These are phyloP conservation scores for Aspergillus sp. DNA, from an alignment of 2,329 filamentous ascomycete genomes.

Conservation along the genomic window DNA sequence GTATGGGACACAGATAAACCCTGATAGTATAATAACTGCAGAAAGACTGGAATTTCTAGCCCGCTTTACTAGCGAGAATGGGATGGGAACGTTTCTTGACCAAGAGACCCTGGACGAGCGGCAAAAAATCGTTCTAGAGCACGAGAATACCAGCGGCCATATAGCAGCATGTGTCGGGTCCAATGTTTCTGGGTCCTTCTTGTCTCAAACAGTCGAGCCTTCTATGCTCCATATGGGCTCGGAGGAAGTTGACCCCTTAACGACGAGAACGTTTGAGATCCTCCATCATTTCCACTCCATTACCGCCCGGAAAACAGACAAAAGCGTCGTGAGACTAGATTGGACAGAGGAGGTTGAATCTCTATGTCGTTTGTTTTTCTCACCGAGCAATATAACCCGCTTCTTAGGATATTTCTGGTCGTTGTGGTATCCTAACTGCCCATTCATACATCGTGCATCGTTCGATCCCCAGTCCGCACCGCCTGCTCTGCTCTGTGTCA, in stretches of 20 bases:
- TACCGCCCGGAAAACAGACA: constrained; percentile 9
- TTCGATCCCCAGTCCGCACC: constrained; percentile 20
- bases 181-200: background rate
- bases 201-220: constrained; percentile 6
- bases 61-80: constrained; percentile 23
- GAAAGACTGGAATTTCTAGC: constrained; percentile 23
- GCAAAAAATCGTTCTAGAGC: constrained; percentile 17
- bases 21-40: constrained; percentile 14
- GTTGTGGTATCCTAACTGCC: constrained; percentile 31
- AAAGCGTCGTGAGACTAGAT: constrained; percentile 14
- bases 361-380: constrained; percentile 21
- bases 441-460: constrained; percentile 28
- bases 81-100: constrained; percentile 23
- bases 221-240: constrained; percentile 1
- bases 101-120: constrained; percentile 16
- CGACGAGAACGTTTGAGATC: constrained; percentile 12
- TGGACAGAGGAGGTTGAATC: constrained; percentile 14
- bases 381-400: constrained; percentile 20
- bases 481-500: constrained; percentile 23
- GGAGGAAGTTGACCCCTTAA: background rate
- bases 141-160: background rate
- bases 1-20: constrained; percentile 9
- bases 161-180: no score
- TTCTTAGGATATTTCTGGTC: constrained; percentile 30
- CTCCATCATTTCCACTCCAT: constrained; percentile 9